Conservation (phyloP, 495 filamentous ascomycete genomes). For the Penicillium antarcticum region DNA sequence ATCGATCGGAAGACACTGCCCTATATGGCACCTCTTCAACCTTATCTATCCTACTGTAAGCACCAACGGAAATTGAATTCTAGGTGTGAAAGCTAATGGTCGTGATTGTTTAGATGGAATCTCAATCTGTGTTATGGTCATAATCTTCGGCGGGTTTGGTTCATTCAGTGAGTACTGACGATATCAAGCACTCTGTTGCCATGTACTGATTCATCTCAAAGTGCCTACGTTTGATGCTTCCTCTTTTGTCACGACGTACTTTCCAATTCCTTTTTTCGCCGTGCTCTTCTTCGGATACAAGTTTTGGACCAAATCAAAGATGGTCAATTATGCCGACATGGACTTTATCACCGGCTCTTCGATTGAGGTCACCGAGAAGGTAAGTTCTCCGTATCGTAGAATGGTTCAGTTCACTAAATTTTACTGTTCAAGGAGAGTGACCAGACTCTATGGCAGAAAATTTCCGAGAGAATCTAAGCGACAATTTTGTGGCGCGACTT, state of each 20-base stretch:
- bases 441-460: slow-evolving; percentile 15
- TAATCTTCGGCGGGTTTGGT: slow-evolving; percentile 23
- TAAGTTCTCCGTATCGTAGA: slow-evolving; percentile 1
- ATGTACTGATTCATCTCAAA: neutral
- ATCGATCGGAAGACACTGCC: slow-evolving; percentile 10
- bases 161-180: slow-evolving; percentile 17
- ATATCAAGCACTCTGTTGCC: neutral
- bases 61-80: too few relatives aligned
- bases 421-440: neutral
- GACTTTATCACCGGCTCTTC: slow-evolving; percentile 18
- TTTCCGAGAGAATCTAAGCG: slow-evolving; percentile 14
- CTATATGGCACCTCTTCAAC: slow-evolving; percentile 15
- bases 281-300: slow-evolving; percentile 20
- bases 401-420: neutral
- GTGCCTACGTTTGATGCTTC: slow-evolving; percentile 16
- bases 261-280: slow-evolving; percentile 16
- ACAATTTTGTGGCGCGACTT: neutral
- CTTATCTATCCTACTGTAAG: slow-evolving; percentile 20
- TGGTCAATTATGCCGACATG: slow-evolving; percentile 15
- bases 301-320: slow-evolving; percentile 19
- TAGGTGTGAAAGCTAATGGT: too few relatives aligned
- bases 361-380: slow-evolving; percentile 10
- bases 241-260: slow-evolving; percentile 19
- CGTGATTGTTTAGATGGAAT: slow-evolving; percentile 14
- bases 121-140: slow-evolving; percentile 15